A percentile compares a stretch with the other conserved stretches of the same genome.
Conservation (phyloP, 805 yeast species). For the Lachancea dasiensis region DNA sequence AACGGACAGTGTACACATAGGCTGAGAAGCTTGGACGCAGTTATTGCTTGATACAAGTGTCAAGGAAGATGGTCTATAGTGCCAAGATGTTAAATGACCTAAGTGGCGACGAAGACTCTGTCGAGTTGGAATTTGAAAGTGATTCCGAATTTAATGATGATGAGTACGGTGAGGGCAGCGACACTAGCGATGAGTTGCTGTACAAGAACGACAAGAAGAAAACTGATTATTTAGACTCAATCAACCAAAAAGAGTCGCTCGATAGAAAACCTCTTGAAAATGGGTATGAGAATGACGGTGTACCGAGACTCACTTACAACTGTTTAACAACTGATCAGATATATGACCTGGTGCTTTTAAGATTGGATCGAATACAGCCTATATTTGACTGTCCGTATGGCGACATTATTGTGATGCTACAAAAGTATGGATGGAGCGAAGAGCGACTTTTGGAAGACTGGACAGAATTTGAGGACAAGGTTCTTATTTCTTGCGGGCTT, state of each 20-base stretch:
- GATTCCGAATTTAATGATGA: conserved; percentile 6
- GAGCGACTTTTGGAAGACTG: conserved; percentile 51
- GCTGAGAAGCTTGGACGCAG: neutral
- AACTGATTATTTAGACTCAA: conserved; percentile 22
- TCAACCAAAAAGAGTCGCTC: conserved; percentile 5
- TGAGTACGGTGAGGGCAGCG: conserved; percentile 4
- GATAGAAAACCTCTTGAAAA: neutral
- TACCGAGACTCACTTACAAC: conserved; percentile 25
- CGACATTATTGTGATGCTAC: conserved; percentile 39
- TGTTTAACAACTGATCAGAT: conserved; percentile 33
- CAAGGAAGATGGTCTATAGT: neutral
- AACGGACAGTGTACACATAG: too few species aligned
- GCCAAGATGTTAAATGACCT: neutral
- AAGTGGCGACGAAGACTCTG: conserved; percentile 9
- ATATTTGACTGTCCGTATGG: conserved; percentile 25
- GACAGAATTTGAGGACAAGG: conserved; percentile 38
- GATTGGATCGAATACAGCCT: conserved; percentile 27
- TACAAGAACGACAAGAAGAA: conserved; percentile 8
- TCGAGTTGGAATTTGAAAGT: conserved; percentile 8
- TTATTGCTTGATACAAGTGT: neutral
- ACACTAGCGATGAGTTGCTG: conserved; percentile 4
- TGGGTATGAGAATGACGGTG: conserved; percentile 1
- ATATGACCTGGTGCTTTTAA: conserved; percentile 25
- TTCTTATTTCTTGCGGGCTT: conserved; percentile 34
- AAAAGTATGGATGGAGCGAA: conserved; percentile 52